Evolutionary conservation across 306 rosid genomes (phyloP).

Genomic region (Fagus crenata): DNA sequence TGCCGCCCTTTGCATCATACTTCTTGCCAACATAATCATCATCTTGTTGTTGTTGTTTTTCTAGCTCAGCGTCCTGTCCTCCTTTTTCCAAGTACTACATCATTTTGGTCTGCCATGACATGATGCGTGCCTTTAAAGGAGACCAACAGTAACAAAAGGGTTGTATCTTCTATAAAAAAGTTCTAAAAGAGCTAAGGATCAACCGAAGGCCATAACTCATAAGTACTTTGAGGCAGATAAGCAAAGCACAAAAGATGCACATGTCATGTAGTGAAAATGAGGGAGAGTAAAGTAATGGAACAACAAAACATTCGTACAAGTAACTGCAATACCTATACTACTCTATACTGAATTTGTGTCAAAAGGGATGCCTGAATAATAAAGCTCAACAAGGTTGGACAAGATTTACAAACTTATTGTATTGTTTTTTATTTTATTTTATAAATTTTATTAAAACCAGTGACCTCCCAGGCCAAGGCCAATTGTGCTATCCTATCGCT

Average conservation of each 20-base stretch:
- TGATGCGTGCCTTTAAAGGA: background rate
- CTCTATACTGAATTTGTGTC: background rate
- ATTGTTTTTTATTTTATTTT: too few species aligned
- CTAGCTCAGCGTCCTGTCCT: constrained; percentile 1
- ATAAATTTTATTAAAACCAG: too few species aligned
- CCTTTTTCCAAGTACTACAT: background rate
- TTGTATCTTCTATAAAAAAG: background rate
- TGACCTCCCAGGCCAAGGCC: too few species aligned
- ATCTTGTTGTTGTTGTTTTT: background rate
- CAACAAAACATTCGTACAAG: background rate
- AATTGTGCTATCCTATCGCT: too few species aligned
- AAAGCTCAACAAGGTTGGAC: background rate
- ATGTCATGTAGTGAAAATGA: background rate
- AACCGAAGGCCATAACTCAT: too few species aligned
- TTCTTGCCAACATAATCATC: constrained; percentile 15
- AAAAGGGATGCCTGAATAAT: background rate
- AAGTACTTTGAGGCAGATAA: too few species aligned
- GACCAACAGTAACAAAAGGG: background rate
- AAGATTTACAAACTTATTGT: too few species aligned
- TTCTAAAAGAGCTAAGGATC: background rate
- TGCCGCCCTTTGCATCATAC: constrained; percentile 41
- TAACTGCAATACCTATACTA: background rate
- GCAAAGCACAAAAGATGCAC: background rate
- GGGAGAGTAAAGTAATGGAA: background rate
- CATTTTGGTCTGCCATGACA: background rate